Percentiles rank a stretch among this genome's conserved stretches.
Evolutionary conservation across 192 early-diverging fungal genomes (phyloP).

Genomic region (Backusella mclennaniae): DNA sequence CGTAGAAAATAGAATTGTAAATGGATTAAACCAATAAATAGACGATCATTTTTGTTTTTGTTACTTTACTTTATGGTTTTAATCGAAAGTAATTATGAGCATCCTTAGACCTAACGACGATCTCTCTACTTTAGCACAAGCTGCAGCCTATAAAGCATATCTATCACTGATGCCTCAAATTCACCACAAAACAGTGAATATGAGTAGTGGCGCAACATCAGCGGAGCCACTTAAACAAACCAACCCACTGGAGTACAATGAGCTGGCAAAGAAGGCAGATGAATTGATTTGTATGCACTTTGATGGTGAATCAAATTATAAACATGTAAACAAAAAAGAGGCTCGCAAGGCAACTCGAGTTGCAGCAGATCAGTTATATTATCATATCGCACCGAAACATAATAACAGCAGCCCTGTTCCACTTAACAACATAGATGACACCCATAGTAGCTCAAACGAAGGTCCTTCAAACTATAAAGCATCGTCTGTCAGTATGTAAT

Average conservation of each 20-base stretch:
- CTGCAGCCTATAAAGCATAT: constrained; percentile 2
- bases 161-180: not conserved
- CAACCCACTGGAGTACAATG: not conserved
- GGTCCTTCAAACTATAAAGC: not conserved
- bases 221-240: not conserved
- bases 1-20: not conserved
- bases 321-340: not conserved
- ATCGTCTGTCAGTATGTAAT: not conserved
- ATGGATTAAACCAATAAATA: not conserved
- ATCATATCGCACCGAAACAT: not conserved
- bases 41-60: not conserved
- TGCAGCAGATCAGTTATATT: not conserved
- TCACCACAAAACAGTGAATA: not conserved
- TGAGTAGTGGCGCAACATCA: not conserved
- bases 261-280: not conserved
- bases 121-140: not conserved
- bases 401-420: not conserved
- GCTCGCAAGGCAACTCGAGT: not conserved
- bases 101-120: not conserved
- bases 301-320: not conserved
- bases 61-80: not conserved
- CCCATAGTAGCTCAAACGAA: not conserved
- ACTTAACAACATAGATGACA: not conserved
- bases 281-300: not conserved
- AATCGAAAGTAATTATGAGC: not conserved